A percentile compares a stretch with the other conserved stretches of the same genome.
Conservation (phyloP, 1,284 basidiomycete species). For the Ceratobasidium sp. region DNA sequence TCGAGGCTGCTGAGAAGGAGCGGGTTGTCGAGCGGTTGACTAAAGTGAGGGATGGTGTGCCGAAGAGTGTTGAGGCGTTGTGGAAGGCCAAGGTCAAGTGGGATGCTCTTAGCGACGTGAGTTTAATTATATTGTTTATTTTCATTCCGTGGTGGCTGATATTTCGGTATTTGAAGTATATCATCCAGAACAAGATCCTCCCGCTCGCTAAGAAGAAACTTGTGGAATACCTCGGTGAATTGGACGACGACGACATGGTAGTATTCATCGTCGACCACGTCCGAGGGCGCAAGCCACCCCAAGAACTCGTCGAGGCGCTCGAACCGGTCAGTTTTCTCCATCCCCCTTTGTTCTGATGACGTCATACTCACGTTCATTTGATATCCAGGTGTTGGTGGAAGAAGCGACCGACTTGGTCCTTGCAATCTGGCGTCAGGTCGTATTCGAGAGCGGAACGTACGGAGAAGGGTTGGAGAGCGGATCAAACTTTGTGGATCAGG, state of each 20-base stretch:
- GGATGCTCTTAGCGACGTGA: constrained; percentile 86
- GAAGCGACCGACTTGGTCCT: constrained; percentile 82
- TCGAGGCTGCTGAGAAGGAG: constrained; percentile 81
- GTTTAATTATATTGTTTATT: constrained; percentile 54
- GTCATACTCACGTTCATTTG: not conserved
- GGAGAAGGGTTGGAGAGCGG: constrained; percentile 85
- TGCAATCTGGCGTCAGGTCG: constrained; percentile 86
- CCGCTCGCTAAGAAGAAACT: constrained; percentile 83
- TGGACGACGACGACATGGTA: constrained; percentile 88
- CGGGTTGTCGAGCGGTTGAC: constrained; percentile 73
- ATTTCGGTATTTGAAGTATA: constrained; percentile 62
- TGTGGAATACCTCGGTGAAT: constrained; percentile 85
- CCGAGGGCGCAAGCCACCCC: constrained; percentile 83
- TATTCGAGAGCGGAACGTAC: constrained; percentile 91
- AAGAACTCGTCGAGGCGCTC: constrained; percentile 85
- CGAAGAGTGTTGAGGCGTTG: constrained; percentile 77
- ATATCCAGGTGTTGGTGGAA: constrained; percentile 84
- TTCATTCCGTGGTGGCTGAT: not conserved
- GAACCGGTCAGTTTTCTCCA: constrained; percentile 76
- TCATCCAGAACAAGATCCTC: constrained; percentile 85
- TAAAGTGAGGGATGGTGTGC: constrained; percentile 77
- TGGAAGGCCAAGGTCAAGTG: constrained; percentile 87
- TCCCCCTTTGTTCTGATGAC: not conserved
- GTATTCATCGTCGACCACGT: constrained; percentile 91
- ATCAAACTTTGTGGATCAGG: constrained; percentile 74